Evolutionary conservation across 1,284 basidiomycete genomes (phyloP).

Genomic region (Heterobasidion annosum): DNA sequence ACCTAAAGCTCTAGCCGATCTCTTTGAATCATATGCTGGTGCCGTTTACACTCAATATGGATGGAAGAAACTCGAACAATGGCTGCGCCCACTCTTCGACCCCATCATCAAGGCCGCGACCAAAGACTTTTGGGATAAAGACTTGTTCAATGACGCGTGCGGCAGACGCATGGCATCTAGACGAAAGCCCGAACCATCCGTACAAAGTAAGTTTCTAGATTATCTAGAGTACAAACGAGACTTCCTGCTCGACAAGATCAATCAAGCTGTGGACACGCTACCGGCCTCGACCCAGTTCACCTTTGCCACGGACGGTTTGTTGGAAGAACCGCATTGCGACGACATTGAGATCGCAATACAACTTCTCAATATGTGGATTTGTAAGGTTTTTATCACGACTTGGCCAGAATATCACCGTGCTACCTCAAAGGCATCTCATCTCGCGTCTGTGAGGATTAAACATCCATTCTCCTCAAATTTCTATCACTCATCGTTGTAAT

Average conservation of each 20-base stretch:
- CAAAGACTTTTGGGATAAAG: constrained; percentile 13
- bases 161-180: not conserved
- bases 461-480: not conserved
- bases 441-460: constrained; percentile 15
- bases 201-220: constrained; percentile 8
- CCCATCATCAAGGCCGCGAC: constrained; percentile 19
- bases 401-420: constrained; percentile 18
- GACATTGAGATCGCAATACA: constrained; percentile 18
- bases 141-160: not conserved
- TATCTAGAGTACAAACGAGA: constrained; percentile 7
- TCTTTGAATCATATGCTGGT: constrained; percentile 23
- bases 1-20: constrained; percentile 22
- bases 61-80: constrained; percentile 14
- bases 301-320: constrained; percentile 7
- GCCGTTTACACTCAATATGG: constrained; percentile 21
- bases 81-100: constrained; percentile 17
- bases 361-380: constrained; percentile 22
- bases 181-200: not conserved
- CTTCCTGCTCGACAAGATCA: constrained; percentile 8
- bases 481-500: not conserved
- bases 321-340: constrained; percentile 13
- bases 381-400: constrained; percentile 13
- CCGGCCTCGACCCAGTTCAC: constrained; percentile 9
- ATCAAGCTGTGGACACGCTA: constrained; percentile 4
- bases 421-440: constrained; percentile 16